These are phyloP conservation scores for Macrotyloma uniflorum DNA, from an alignment of 306 rosid genomes.

Conservation along the genomic window DNA sequence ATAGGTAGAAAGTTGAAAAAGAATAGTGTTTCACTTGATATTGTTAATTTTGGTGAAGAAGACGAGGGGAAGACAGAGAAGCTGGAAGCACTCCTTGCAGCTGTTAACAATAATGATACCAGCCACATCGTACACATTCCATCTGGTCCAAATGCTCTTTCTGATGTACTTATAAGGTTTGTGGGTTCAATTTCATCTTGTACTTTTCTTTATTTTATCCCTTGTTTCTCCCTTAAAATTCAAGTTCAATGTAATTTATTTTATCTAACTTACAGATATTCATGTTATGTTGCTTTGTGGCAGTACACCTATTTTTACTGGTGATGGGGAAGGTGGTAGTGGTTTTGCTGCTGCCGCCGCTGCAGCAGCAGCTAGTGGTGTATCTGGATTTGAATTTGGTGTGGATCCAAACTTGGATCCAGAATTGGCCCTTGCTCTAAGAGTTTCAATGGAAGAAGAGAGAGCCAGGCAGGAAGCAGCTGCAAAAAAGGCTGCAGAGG, in stretches of 20 bases:
- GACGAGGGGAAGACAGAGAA: slow-evolving; percentile 87
- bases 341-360: slow-evolving; percentile 96
- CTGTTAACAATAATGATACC: slow-evolving; percentile 82
- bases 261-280: slow-evolving; percentile 19
- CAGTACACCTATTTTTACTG: slow-evolving; percentile 97
- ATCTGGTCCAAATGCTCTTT: slow-evolving; percentile 52
- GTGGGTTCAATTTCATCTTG: slow-evolving; percentile 22
- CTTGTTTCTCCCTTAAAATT: neutral
- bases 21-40: slow-evolving; percentile 92
- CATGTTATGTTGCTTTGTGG: slow-evolving; percentile 20
- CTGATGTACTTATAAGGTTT: slow-evolving; percentile 67
- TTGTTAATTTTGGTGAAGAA: slow-evolving; percentile 87
- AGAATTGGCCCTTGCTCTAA: slow-evolving; percentile 96
- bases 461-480: slow-evolving; percentile 99
- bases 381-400: slow-evolving; percentile 92
- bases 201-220: neutral
- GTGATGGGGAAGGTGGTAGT: slow-evolving; percentile 98
- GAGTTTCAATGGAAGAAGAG: slow-evolving; percentile 99
- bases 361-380: slow-evolving; percentile 92
- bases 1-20: slow-evolving; percentile 89
- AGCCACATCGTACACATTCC: slow-evolving; percentile 59
- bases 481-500: slow-evolving; percentile 94
- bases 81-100: slow-evolving; percentile 80
- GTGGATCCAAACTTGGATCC: slow-evolving; percentile 99
- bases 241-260: neutral